Base-by-base conservation (phyloP, 192 early-diverging fungal genomes). In the Coemansia sp. region DNA sequence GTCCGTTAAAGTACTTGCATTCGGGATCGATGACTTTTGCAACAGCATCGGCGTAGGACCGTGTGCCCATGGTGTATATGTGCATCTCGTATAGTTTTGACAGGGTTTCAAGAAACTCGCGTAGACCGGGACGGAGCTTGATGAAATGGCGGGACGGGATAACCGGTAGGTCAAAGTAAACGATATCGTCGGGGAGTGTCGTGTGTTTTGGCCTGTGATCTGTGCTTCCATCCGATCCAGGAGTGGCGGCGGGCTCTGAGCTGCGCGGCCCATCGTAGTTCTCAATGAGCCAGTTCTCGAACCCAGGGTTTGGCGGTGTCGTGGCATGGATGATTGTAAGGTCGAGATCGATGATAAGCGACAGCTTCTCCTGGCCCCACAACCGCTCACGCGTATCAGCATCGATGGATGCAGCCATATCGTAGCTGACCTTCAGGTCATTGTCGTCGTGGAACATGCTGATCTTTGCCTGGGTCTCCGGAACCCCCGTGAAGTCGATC, bases 51-150 rank as follows among this genome's bases (percentile, higher is more conserved):
- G 98, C 98, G 77, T 99, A 99, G 18, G 88, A 85, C 11, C 95
- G 86, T 1, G 95, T 93, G 38, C 98, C 98, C 96, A 98, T 97
- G 2, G 98, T 99, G 76, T 99, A 99, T 60, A 99, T 95, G 75
- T 99, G 98, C 72, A 98, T 81, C 79, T 99, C 98, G 70, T 93
- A 99, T 8, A 90, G 38, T 61, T 87, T 60, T 2, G 85, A 75
- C 8, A 95, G 71, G 52, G 84, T 71, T 54, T 85, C 75, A 32
- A 99, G 74, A 71, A 99, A 98, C 38, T 89, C 86, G 26, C 79
- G 84, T 13, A 96, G 85, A 4, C 89, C 89, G 1, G 97, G 97
- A 39, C 97, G 83, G 50, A 96, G 62, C 77, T 99, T 99, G 61
- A 99, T 87, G 62, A 92, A 93, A 68, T 94, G 93, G 6, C 89